These are phyloP conservation scores for Leccinellum rugosiceps DNA, from an alignment of 768 basidiomycete species.

Conservation along the genomic window DNA sequence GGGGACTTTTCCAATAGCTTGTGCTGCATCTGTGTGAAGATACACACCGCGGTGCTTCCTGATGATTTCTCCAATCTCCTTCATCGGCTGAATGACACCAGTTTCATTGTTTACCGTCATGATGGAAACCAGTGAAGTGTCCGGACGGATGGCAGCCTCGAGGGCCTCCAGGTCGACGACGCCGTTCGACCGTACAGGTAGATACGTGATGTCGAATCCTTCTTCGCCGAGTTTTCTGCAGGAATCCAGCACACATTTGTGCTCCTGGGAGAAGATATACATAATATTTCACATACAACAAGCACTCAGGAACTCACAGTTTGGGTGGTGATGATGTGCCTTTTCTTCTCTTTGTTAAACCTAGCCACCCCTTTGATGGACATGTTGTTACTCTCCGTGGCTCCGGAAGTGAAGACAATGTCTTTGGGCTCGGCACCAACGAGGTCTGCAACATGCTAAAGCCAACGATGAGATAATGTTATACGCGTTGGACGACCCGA, in stretches of 20 bases:
- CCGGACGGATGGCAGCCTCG: constrained; percentile 85
- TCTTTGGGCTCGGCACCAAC: constrained; percentile 96
- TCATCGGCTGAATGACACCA: constrained; percentile 95
- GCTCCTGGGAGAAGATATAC: constrained; percentile 56
- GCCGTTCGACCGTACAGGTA: constrained; percentile 90
- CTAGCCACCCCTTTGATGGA: constrained; percentile 94
- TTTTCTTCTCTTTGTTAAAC: constrained; percentile 92
- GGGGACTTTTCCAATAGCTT: constrained; percentile 89
- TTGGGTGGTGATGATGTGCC: constrained; percentile 91
- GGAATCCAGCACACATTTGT: constrained; percentile 98
- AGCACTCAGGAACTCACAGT: constrained; percentile 54
- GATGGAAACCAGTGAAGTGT: constrained; percentile 91
- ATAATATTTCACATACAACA: not conserved
- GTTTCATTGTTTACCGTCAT: constrained; percentile 99
- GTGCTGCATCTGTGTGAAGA: constrained; percentile 97
- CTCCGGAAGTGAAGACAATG: constrained; percentile 95
- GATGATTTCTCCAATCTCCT: constrained; percentile 86
- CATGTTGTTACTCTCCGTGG: constrained; percentile 98
- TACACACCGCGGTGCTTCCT: constrained; percentile 87
- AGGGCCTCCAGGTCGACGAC: constrained; percentile 75
- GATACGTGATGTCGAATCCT: constrained; percentile 96
- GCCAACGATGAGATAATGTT: not conserved
- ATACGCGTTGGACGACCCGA: constrained; percentile 7
- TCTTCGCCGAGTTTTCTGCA: constrained; percentile 94
- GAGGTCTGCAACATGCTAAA: constrained; percentile 82